A percentile compares a stretch with the other conserved stretches of the same genome.
Evolutionary conservation across 768 basidiomycete species (phyloP).

Genomic region (Tylopilus subfusipes): DNA sequence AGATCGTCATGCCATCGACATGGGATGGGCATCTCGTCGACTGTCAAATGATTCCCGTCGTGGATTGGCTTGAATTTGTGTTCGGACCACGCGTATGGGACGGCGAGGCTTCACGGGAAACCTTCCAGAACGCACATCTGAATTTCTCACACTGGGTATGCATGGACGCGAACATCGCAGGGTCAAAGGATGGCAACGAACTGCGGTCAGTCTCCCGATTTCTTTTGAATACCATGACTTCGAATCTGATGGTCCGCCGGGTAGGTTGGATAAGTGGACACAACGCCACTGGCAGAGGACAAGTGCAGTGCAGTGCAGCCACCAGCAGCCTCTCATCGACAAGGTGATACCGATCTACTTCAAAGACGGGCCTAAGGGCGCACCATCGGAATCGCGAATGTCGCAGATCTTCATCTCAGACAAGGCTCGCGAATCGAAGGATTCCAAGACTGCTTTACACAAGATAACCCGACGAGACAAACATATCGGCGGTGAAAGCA

Average conservation of each 20-base stretch:
- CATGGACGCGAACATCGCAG: conserved; percentile 9
- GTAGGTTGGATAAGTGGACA: conserved; percentile 5
- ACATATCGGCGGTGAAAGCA: too few relatives aligned
- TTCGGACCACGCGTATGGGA: conserved; percentile 1
- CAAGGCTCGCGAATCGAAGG: neutral
- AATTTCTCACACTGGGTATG: conserved; percentile 16
- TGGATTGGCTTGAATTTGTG: conserved; percentile 13
- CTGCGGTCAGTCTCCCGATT: neutral
- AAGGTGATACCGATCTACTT: conserved; percentile 15
- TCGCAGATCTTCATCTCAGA: conserved; percentile 22
- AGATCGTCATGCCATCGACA: neutral
- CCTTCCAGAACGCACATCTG: conserved; percentile 8
- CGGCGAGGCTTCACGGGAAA: neutral
- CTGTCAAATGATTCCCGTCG: conserved; percentile 11
- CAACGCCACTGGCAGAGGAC: conserved; percentile 15
- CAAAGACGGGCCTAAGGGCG: neutral
- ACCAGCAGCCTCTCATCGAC: conserved; percentile 8
- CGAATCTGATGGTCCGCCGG: neutral
- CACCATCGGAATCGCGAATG: neutral
- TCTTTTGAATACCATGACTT: neutral
- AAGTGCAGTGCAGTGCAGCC: conserved; percentile 14
- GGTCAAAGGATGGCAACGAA: neutral
- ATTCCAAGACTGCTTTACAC: neutral
- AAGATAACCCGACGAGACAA: neutral
- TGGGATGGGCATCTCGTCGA: conserved; percentile 6